These are phyloP conservation scores for Trichoderma orchidacearum DNA, from an alignment of 495 filamentous ascomycete species.

Conservation along the genomic window DNA sequence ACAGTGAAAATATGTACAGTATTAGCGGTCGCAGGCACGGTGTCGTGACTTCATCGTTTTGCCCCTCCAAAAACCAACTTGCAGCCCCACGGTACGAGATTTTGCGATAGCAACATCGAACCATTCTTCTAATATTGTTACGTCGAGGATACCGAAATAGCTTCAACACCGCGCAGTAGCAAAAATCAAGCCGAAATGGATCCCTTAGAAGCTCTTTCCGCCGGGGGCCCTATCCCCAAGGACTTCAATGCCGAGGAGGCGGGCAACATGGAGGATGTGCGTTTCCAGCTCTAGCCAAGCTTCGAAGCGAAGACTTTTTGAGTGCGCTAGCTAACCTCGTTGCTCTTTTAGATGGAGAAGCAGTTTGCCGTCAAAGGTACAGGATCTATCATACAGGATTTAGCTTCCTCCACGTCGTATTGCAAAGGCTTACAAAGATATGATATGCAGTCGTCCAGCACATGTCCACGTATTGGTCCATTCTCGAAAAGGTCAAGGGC, in stretches of 20 bases:
- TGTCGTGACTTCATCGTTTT: background rate
- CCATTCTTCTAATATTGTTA: too few relatives aligned
- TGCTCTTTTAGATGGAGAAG: constrained; percentile 74
- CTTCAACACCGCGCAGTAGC: background rate
- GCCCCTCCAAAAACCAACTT: constrained; percentile 1
- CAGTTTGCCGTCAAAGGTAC: constrained; percentile 96
- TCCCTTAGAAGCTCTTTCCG: background rate
- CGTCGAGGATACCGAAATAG: too few relatives aligned
- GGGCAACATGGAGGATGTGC: constrained; percentile 35
- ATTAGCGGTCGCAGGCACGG: background rate
- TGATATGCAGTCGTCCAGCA: constrained; percentile 64
- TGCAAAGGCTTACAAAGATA: background rate
- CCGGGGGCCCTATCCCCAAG: constrained; percentile 16
- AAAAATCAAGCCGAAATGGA: constrained; percentile 1
- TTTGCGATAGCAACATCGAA: too few relatives aligned
- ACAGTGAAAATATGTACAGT: background rate
- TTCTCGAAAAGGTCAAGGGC: constrained; percentile 79
- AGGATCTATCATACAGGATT: constrained; percentile 8
- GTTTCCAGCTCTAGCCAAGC: constrained; percentile 3
- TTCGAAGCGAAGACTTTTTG: background rate
- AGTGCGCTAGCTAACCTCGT: background rate
- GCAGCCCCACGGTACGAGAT: background rate
- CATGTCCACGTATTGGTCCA: constrained; percentile 90
- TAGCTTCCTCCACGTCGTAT: too few relatives aligned
- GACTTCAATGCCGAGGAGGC: constrained; percentile 32